Percentiles rank a stretch among this genome's conserved stretches.
Evolutionary conservation across 1,284 basidiomycete species (phyloP).

Genomic region (Apiotrichum veenhuisii): DNA sequence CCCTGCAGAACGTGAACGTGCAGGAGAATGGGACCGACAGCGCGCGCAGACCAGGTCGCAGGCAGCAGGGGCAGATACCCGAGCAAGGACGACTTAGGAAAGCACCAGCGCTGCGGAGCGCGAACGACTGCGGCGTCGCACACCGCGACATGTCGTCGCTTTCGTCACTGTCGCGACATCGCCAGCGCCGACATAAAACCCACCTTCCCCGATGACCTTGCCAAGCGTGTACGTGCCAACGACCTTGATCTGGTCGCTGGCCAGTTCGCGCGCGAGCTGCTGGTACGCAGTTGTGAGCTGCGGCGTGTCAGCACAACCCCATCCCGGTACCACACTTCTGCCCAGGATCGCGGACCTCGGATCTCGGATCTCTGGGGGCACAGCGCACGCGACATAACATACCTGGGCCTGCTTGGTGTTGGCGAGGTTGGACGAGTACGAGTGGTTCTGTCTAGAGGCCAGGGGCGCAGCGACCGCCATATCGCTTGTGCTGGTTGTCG

Average conservation of each 20-base stretch:
- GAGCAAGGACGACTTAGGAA: no score
- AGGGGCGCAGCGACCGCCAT: not conserved
- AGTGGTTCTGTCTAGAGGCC: slow-evolving; percentile 17
- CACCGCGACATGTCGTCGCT: no score
- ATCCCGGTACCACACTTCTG: no score
- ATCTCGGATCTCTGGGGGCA: no score
- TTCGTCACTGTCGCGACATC: no score
- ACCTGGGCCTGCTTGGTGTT: slow-evolving; percentile 42
- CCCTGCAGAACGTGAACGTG: no score
- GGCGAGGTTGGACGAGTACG: slow-evolving; percentile 17
- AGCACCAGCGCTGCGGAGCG: no score
- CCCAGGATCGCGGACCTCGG: not conserved
- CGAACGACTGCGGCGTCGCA: no score
- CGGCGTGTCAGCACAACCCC: not conserved
- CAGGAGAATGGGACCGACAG: no score
- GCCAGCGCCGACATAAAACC: slow-evolving; percentile 28
- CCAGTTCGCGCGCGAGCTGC: slow-evolving; percentile 91
- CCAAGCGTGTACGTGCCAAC: slow-evolving; percentile 95
- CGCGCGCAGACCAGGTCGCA: no score
- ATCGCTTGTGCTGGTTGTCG: not conserved
- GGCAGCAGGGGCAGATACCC: no score
- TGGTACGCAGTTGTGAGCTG: slow-evolving; percentile 91
- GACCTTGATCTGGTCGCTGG: slow-evolving; percentile 79
- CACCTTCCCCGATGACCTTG: slow-evolving; percentile 92
- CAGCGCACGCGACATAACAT: not conserved